These are phyloP conservation scores for Handroanthus guayacan DNA, from an alignment of 257 asterid genomes.

Conservation along the genomic window DNA sequence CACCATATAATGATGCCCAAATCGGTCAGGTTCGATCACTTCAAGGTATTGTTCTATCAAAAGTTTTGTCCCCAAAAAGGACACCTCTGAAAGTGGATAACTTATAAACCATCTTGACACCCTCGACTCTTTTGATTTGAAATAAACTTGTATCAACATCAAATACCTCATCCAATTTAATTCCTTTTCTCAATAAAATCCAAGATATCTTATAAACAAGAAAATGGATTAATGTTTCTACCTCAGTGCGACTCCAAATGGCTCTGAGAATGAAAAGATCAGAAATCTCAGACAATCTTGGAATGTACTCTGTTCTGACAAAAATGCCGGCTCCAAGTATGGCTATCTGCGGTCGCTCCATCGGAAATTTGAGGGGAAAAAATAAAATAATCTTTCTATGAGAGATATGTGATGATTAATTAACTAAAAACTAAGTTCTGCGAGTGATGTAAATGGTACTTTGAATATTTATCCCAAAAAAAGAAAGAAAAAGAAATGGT, in stretches of 20 bases:
- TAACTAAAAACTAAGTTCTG: background rate
- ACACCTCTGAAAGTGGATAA: background rate
- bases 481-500: too few species aligned
- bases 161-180: too few species aligned
- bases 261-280: constrained; percentile 56
- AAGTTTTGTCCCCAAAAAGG: background rate
- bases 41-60: too few species aligned
- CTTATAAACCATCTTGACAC: too few species aligned
- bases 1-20: too few species aligned
- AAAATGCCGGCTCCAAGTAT: constrained; percentile 81
- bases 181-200: constrained; percentile 1
- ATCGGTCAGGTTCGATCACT: too few species aligned
- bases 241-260: constrained; percentile 84
- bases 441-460: too few species aligned
- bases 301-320: constrained; percentile 67
- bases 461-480: too few species aligned
- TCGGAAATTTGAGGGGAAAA: constrained; percentile 13
- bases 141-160: too few species aligned
- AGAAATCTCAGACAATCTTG: constrained; percentile 70
- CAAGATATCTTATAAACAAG: background rate
- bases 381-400: constrained; percentile 7
- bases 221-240: constrained; percentile 13
- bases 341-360: constrained; percentile 58
- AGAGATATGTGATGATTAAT: background rate
- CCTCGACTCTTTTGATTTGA: too few species aligned